phyloP scores from a whole-genome alignment of 352 stramenopile genomes.

The Pythium pectinolyticum region DNA sequence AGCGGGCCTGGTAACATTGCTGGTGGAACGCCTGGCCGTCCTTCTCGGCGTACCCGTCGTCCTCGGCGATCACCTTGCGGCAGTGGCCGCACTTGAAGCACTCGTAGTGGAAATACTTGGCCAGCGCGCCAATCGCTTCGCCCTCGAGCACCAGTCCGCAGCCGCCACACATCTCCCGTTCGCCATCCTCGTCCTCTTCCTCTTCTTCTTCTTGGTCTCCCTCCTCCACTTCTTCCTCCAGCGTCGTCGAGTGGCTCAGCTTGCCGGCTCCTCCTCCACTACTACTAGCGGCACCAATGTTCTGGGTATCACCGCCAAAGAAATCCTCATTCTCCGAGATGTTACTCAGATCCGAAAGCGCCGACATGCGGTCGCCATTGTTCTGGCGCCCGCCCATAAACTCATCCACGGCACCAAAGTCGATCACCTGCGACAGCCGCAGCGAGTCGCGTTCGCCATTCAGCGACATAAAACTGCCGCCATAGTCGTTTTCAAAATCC shows the following conservation, averaged over 20 bases:
- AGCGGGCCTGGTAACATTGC: conserved; percentile 73
- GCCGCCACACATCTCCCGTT: conserved; percentile 70
- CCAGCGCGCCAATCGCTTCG: conserved; percentile 76
- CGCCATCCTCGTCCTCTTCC: conserved; percentile 69
- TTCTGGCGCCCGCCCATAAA: conserved; percentile 34
- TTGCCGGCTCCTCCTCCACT: background rate
- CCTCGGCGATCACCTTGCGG: conserved; percentile 64
- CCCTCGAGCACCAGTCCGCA: conserved; percentile 71
- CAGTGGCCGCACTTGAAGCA: conserved; percentile 87
- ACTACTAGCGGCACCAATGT: background rate
- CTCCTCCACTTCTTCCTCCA: conserved; percentile 25
- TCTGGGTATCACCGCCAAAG: conserved; percentile 7
- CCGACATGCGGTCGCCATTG: conserved; percentile 38
- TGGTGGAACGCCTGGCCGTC: conserved; percentile 81
- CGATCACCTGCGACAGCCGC: conserved; percentile 76
- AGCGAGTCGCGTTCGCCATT: conserved; percentile 66
- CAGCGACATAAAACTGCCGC: conserved; percentile 43
- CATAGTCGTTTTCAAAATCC: conserved; percentile 57
- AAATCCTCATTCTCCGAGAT: conserved; percentile 49
- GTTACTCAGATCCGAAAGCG: conserved; percentile 57
- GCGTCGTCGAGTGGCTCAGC: conserved; percentile 7
- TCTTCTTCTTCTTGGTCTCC: conserved; percentile 28
- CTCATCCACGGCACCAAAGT: conserved; percentile 59
- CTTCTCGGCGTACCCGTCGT: conserved; percentile 83
- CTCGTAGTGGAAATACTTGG: conserved; percentile 84